Conservation (phyloP, 371 early-diverging fungal genomes). For the Capillidium rhysosporum region DNA sequence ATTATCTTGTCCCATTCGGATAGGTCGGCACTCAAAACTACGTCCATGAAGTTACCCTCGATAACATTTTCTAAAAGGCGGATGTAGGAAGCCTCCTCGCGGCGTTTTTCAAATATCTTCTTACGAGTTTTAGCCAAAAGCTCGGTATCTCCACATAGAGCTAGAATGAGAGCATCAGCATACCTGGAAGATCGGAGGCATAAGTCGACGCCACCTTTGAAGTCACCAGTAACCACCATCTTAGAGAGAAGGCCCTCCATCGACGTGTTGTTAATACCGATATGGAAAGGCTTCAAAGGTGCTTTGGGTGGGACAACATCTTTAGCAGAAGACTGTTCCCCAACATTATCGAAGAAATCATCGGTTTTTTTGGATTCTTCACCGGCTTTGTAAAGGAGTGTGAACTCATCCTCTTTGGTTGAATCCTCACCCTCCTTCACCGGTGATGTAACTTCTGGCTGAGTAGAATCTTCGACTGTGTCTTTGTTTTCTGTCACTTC, state of each 20-base stretch:
- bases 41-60: constrained; percentile 51
- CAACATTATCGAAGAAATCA: constrained; percentile 8
- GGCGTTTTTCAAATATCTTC: constrained; percentile 57
- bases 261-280: constrained; percentile 12
- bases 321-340: constrained; percentile 1
- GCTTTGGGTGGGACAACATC: neutral
- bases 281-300: neutral
- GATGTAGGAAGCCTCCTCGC: constrained; percentile 42
- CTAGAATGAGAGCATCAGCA: constrained; percentile 83
- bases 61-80: constrained; percentile 66
- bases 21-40: constrained; percentile 55
- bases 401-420: constrained; percentile 3
- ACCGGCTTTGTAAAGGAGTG: neutral
- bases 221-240: constrained; percentile 72
- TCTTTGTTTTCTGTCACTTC: constrained; percentile 11
- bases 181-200: constrained; percentile 62
- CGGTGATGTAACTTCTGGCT: neutral
- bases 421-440: constrained; percentile 10
- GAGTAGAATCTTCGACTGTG: constrained; percentile 7
- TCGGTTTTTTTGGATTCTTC: constrained; percentile 4
- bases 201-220: constrained; percentile 71
- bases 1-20: constrained; percentile 83
- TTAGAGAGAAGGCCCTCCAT: constrained; percentile 63
- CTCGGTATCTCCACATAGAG: constrained; percentile 70
- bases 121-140: constrained; percentile 57